Percentiles rank a stretch among this genome's conserved stretches.
Evolutionary conservation across 768 basidiomycete species (phyloP).

Genomic region (Termitomyces sp.): DNA sequence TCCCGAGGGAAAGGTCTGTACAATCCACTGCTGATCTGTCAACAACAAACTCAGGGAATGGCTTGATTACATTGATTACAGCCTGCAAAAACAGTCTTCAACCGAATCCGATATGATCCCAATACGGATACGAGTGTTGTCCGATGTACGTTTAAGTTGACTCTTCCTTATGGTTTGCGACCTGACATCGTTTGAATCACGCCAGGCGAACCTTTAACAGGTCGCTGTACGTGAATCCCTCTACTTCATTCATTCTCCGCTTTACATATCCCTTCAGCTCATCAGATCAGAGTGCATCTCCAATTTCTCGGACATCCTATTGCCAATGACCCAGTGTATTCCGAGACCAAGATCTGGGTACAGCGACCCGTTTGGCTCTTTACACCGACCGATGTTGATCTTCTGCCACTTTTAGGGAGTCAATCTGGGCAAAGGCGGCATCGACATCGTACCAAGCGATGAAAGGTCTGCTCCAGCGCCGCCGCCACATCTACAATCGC

Average conservation of each 20-base stretch:
- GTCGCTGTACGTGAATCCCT: conserved; percentile 65
- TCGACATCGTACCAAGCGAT: conserved; percentile 67
- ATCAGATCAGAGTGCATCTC: conserved; percentile 95
- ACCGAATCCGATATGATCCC: conserved; percentile 72
- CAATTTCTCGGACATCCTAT: conserved; percentile 93
- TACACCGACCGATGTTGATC: not conserved
- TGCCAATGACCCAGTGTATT: conserved; percentile 93
- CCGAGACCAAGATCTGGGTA: conserved; percentile 74
- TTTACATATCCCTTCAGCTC: conserved; percentile 47
- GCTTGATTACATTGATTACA: conserved; percentile 22
- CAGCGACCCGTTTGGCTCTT: conserved; percentile 2
- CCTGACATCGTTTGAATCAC: not conserved
- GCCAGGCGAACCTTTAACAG: conserved; percentile 82
- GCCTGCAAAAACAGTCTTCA: conserved; percentile 89
- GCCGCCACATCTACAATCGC: conserved; percentile 38
- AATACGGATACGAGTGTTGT: conserved; percentile 82
- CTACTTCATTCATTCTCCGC: conserved; percentile 3
- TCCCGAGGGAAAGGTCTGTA: conserved; percentile 82
- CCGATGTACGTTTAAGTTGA: conserved; percentile 48
- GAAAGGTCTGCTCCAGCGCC: conserved; percentile 60
- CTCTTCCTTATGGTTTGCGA: not conserved
- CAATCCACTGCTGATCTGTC: not conserved
- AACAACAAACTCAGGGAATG: not conserved
- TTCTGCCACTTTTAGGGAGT: conserved; percentile 42
- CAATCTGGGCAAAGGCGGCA: conserved; percentile 70